Base-by-base conservation (phyloP, 345 rosid genomes). In the Eucalyptus tenuipes region DNA sequence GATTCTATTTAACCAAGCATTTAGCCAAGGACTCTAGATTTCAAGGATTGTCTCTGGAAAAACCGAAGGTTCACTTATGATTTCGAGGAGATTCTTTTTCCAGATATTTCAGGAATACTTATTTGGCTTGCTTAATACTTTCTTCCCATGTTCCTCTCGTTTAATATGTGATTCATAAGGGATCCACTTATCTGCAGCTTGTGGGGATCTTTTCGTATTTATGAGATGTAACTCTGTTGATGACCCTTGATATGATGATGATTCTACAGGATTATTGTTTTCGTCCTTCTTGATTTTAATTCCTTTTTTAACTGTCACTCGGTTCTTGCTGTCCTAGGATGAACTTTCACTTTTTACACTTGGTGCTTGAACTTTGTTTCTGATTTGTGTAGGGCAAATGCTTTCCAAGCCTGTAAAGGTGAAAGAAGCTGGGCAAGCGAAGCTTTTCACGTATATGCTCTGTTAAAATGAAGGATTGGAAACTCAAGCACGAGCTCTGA, bases 401-500 rank as follows among this genome's bases (percentile, higher is more conserved):
- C 14, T 57, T 57, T 57, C 66, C 66, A 57, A 57, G 1, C n/a
- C 13, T 25, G 4, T 25, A 57, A 57, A 57, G n/a, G 13, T 25
- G 55, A 24, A 25, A 25, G 14, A 25, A 57, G n/a, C n/a, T 24
- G n/a, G 7, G 66, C n/a, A 57, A 57, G 66, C n/a, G 66, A 57
- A 57, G 66, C 7, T 57, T 57, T 57, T 57, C n/a, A 11, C 66
- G 25, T 57, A 0, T 25, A 25, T 25, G 6, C n/a, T 25, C 14
- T 25, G 7, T 11, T 57, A 3, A 57, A 2, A 25, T 57, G 64
- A 57, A 57, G 64, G 64, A 57, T 25, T 57, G 7, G 64, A 57
- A 57, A 25, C 64, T 57, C n/a, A 25, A 57, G 27, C 1, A 0
- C 0, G 2, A 57, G 6, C 14, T 11, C 4, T 24, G 15, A 57